A percentile compares a stretch with the other conserved stretches of the same genome.
These are phyloP conservation scores for Mrakia gelida DNA, from an alignment of 768 basidiomycete genomes.

Conservation along the genomic window DNA sequence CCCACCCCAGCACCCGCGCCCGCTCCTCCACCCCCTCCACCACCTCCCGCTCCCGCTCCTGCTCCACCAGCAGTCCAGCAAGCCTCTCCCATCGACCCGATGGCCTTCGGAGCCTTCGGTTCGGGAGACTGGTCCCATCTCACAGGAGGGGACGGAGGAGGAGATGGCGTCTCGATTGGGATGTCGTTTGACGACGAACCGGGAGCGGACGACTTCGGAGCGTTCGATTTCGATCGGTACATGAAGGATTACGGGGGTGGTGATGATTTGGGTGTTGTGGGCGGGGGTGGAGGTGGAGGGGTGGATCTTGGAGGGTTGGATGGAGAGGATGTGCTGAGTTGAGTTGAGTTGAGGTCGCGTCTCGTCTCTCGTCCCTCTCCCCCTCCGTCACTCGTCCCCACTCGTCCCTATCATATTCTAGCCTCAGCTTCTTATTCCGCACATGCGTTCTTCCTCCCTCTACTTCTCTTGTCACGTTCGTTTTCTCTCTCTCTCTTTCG, in stretches of 20 bases:
- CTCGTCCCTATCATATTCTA: no score
- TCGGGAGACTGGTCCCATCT: neutral
- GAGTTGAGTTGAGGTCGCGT: neutral
- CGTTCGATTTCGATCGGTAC: conserved; percentile 8
- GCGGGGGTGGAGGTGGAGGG: neutral
- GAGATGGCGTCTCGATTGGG: neutral
- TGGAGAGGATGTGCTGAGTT: neutral
- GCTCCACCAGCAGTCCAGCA: neutral
- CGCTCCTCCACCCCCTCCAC: no score
- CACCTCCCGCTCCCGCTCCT: neutral
- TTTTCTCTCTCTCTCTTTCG: no score
- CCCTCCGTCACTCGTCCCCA: no score
- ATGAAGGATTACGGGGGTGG: neutral
- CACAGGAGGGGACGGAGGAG: neutral
- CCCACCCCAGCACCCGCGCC: no score
- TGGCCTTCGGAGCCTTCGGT: neutral
- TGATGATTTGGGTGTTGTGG: neutral
- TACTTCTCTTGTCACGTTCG: no score
- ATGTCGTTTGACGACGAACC: neutral
- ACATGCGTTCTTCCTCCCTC: no score
- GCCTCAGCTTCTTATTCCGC: no score
- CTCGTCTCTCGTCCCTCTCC: neutral
- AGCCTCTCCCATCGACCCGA: neutral
- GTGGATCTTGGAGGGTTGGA: neutral
- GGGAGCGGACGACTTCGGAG: neutral